phyloP scores from a whole-genome alignment of 331 rosid genomes.

The Malus hybrid region DNA sequence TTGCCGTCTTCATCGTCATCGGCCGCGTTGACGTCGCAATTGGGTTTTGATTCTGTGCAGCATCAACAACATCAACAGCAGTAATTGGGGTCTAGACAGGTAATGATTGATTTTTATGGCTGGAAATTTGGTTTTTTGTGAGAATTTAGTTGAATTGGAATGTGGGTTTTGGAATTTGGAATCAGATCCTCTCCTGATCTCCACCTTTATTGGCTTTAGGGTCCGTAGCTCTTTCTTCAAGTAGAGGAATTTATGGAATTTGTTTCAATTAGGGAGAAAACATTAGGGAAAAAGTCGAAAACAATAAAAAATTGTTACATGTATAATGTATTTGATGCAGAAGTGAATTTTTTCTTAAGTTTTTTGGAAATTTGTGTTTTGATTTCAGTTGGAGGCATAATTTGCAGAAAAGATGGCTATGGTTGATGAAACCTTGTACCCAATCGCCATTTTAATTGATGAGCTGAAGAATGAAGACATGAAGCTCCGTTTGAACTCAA shows the following conservation, averaged over 20 bases:
- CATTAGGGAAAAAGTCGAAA: no score
- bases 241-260: no score
- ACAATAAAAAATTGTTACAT: no score
- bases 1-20: slow-evolving; percentile 91
- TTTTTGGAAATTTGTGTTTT: neutral
- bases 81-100: slow-evolving; percentile 88
- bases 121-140: slow-evolving; percentile 17
- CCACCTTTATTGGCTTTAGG: no score
- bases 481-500: slow-evolving; percentile 70
- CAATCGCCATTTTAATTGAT: slow-evolving; percentile 72
- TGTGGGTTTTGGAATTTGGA: no score
- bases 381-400: slow-evolving; percentile 12
- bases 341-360: neutral
- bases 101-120: slow-evolving; percentile 29
- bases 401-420: slow-evolving; percentile 48
- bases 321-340: neutral
- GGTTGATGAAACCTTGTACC: slow-evolving; percentile 75
- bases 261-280: no score
- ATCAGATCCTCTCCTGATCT: no score
- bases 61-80: slow-evolving; percentile 48
- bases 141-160: neutral
- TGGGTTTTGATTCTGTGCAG: slow-evolving; percentile 78
- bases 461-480: slow-evolving; percentile 80
- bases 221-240: no score
- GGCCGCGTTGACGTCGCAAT: slow-evolving; percentile 74